Percentiles rank a stretch among this genome's conserved stretches.
Conservation (phyloP, 2,329 filamentous ascomycete genomes). For the Cercospora zeae-maydis region DNA sequence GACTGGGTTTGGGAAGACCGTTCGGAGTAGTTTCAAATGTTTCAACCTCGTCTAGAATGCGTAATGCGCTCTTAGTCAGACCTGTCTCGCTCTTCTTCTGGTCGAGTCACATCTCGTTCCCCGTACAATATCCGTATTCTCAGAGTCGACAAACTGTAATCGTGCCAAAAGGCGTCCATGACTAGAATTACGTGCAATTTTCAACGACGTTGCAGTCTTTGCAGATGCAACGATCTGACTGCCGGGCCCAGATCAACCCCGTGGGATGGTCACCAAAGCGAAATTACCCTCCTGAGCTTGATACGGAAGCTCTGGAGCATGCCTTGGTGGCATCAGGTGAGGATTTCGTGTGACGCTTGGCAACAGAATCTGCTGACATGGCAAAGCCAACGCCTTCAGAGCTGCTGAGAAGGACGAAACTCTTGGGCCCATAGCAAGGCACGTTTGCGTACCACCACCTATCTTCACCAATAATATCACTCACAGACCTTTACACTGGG, state of each 20-base stretch:
- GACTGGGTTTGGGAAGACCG: background rate
- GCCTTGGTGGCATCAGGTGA: background rate
- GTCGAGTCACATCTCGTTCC: background rate
- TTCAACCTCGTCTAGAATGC: background rate
- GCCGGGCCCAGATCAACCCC: background rate
- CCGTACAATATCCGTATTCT: background rate
- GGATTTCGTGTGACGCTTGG: background rate
- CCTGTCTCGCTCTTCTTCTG: background rate
- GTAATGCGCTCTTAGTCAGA: background rate
- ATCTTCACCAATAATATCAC: background rate
- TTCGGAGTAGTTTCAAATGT: background rate
- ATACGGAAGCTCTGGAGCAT: background rate
- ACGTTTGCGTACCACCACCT: background rate
- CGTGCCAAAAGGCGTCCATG: background rate
- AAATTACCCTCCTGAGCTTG: background rate
- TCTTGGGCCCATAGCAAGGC: background rate
- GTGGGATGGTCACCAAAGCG: background rate
- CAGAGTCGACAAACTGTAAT: background rate
- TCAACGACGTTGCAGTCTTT: background rate
- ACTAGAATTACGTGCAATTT: background rate
- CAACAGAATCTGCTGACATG: background rate
- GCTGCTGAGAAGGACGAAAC: background rate
- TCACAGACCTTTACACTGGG: too few species aligned
- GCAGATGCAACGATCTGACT: background rate
- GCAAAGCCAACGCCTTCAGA: background rate